A percentile compares a stretch with the other conserved stretches of the same genome.
These are phyloP conservation scores for Alloteropsis semialata DNA, from an alignment of 176 grass and related monocot species.

Conservation along the genomic window DNA sequence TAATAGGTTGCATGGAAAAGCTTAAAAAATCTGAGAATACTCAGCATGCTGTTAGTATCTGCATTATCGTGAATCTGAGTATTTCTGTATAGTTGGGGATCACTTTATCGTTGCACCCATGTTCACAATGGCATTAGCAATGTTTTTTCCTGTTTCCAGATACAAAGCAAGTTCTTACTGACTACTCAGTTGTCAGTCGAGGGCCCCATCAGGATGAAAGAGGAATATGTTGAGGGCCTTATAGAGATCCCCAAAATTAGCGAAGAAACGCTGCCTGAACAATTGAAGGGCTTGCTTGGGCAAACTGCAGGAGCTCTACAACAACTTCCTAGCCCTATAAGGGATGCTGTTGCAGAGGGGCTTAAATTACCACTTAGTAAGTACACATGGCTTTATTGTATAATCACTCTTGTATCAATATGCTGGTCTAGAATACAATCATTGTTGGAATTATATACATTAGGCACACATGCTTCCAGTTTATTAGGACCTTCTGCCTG, in stretches of 20 bases:
- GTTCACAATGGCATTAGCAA: not conserved
- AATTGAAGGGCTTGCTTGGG: slow-evolving; percentile 65
- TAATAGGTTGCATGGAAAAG: not conserved
- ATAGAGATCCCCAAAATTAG: slow-evolving; percentile 77
- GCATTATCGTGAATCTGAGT: slow-evolving; percentile 3
- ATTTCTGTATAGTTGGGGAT: not conserved
- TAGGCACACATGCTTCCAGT: not conserved
- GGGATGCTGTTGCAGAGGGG: slow-evolving; percentile 71
- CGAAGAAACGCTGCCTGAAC: slow-evolving; percentile 71
- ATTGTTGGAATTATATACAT: not conserved
- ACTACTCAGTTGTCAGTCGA: slow-evolving; percentile 82
- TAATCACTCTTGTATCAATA: not conserved
- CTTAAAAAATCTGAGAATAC: not conserved
- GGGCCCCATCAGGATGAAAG: slow-evolving; percentile 88
- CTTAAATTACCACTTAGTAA: slow-evolving; percentile 92
- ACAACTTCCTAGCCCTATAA: slow-evolving; percentile 81
- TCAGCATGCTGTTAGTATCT: not conserved
- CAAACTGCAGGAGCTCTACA: slow-evolving; percentile 69
- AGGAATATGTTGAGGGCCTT: slow-evolving; percentile 74
- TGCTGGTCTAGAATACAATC: not conserved
- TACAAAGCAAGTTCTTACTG: slow-evolving; percentile 83
- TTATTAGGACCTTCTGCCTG: not conserved
- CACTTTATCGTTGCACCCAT: slow-evolving; percentile 4
- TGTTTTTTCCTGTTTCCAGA: slow-evolving; percentile 41
- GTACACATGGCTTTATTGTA: not conserved